Evolutionary conservation across 1,139 yeast genomes (phyloP), one percentile per base, ranked within the genome.

Genomic region (Saccharomyces hybrid): DNA sequence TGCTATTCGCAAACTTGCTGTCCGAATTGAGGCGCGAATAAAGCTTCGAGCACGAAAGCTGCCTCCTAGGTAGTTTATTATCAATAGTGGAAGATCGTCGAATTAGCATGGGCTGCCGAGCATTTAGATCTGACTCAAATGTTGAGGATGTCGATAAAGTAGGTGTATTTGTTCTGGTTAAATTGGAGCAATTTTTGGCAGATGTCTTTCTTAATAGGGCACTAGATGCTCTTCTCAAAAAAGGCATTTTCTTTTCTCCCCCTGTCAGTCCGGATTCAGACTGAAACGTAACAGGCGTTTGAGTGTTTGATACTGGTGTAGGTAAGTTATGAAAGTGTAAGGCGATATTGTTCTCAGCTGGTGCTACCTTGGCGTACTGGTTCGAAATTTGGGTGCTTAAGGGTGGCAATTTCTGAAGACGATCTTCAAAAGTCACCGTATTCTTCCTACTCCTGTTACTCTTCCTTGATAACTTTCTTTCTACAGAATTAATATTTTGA

Each of bases 221-320:
- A 52, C 67, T 66, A 0, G 72, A 68, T 0, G 71, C 71, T 48
- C 70, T 62, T 51, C 64, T 62, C 23, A 68, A 54, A 29, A 68
- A 54, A 9, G 69, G 69, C 5, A 59, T 50, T 51, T 60, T 62
- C 52, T 61, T 64, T 7, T 19, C 44, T 38, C 19, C 44, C 9
- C 44, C 19, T 11, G 13, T 16, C 25, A 19, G n/a, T 3, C 7
- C 44, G 11, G 44, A 38, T 38, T 38, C 44, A 19, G 44, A 19
- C 19, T 38, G 44, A 19, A 19, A 11, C 19, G 44, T 5, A 9
- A 38, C 25, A 9, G 44, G 44, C 7, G 26, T 38, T 38, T 38
- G 44, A 4, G n/a, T 16, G 19, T 13, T 38, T 38, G 44, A 11
- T 11, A 19, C 25, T 19, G 26, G 44, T 19, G 44, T 38, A 19